Base-by-base conservation (phyloP, 2,329 filamentous ascomycete genomes). In the Diaporthe australafricana region DNA sequence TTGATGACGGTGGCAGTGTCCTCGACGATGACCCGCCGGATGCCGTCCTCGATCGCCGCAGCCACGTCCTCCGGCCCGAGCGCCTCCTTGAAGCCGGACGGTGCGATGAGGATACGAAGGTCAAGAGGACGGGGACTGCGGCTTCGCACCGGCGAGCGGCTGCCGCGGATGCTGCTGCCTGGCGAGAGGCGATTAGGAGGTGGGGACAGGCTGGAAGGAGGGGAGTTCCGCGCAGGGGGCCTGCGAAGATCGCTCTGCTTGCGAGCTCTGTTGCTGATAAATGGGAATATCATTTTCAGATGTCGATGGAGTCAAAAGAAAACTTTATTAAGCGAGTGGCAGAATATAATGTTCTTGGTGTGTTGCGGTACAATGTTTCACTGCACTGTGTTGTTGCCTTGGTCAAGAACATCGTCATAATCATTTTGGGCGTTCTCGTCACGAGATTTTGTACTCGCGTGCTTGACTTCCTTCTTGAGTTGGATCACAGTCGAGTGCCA, bases 51-150 rank as follows among this genome's bases (percentile, higher is more conserved):
- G 70, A 88, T 88, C 69, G 85, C 87, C 70, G 86, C 81, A 0
- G 86, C 86, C 1, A 85, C 86, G n/a, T 80, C 79, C 17, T 83
- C 80, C 3, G 87, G 85, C 20, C 84, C 81, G 4, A 88, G 82
- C 62, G 85, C 87, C 32, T 87, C 86, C 72, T 88, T 88, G 81
- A 88, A 88, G 2, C 86, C 87, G 0, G 86, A 88, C 0, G 87
- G 87, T 20, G 84, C 85, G 47, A 88, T 81, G 62, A 88, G 81
- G 30, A 88, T 71, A 25, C 68, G 68, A 5, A 71, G 68, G 25
- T 52, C 48, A 6, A 40, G 48, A 20, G 65, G 90, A 90, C 47
- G 48, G 56, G 65, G 65, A 7, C 65, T 56, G 3, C 52, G 47
- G 65, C 48, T 68, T n/a, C 65, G 22, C 20, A 52, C 27, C 9